Conservation (phyloP, 495 filamentous ascomycete species). For the Cercophora samala region DNA sequence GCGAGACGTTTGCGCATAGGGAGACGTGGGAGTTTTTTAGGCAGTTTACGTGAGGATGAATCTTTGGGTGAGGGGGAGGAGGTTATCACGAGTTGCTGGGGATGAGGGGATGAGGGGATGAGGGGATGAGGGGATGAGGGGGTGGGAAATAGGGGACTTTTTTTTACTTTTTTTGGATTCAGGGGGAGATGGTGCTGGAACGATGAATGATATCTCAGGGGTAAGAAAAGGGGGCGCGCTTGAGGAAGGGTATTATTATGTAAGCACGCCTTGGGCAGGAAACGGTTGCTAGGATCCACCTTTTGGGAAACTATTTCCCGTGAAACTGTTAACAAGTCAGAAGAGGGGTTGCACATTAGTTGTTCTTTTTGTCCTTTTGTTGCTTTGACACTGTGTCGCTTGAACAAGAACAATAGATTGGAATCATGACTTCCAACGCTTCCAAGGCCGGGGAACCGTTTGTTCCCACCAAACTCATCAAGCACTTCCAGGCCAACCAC, state of each 20-base stretch:
- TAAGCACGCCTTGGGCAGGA: neutral
- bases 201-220: neutral
- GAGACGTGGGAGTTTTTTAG: slow-evolving; percentile 30
- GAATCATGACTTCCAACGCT: neutral
- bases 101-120: too few species aligned
- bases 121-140: too few species aligned
- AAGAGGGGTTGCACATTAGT: neutral
- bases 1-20: slow-evolving; percentile 21
- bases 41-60: slow-evolving; percentile 19
- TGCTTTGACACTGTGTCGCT: neutral
- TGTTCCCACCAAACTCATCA: slow-evolving; percentile 3
- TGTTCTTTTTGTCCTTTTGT: neutral
- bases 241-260: neutral
- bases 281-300: neutral
- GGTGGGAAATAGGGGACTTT: too few species aligned
- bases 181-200: too few species aligned
- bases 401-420: neutral
- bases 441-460: neutral
- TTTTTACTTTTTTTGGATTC: too few species aligned
- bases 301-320: neutral
- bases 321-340: neutral
- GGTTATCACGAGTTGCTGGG: too few species aligned
- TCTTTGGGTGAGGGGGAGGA: too few species aligned
- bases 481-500: neutral
- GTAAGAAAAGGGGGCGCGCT: neutral